Conservation (phyloP, 768 basidiomycete genomes). For the Termitomyces sp. region DNA sequence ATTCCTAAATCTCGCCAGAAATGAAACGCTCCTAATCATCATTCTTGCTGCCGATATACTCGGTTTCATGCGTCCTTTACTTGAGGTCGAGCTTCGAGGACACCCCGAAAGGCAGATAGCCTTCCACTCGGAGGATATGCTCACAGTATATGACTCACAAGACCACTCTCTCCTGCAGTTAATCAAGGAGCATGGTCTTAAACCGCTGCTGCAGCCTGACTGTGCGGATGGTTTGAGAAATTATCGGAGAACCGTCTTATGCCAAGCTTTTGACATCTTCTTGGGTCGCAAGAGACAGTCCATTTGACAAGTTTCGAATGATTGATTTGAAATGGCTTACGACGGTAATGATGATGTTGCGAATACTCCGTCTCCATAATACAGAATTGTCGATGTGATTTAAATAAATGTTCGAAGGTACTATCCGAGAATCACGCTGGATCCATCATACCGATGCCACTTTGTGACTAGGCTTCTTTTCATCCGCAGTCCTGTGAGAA, state of each 20-base stretch:
- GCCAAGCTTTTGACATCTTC: constrained; percentile 6
- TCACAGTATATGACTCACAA: constrained; percentile 1
- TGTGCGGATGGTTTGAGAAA: neutral
- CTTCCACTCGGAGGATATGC: neutral
- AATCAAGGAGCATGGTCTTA: constrained; percentile 3
- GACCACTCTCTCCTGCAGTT: constrained; percentile 2
- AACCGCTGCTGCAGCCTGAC: neutral
- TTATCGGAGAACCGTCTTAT: neutral
- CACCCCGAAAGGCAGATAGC: neutral
- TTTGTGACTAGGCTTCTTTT: neutral
- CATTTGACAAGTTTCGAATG: neutral
- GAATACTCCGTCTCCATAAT: neutral
- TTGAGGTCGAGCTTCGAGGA: constrained; percentile 3
- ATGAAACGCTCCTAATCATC: neutral
- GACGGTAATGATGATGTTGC: too few relatives aligned
- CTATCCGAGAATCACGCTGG: neutral
- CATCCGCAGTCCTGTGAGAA: neutral
- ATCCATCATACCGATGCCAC: neutral
- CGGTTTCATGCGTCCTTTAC: constrained; percentile 7
- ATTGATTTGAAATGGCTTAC: neutral
- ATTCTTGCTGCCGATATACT: constrained; percentile 9
- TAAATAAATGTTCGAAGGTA: neutral
- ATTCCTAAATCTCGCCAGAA: constrained; percentile 2
- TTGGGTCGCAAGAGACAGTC: neutral
- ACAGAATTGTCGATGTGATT: neutral